Evolutionary conservation across 2,329 filamentous ascomycete genomes (phyloP), one percentile per base, ranked within the genome.

Genomic region (Alternaria infectoria): DNA sequence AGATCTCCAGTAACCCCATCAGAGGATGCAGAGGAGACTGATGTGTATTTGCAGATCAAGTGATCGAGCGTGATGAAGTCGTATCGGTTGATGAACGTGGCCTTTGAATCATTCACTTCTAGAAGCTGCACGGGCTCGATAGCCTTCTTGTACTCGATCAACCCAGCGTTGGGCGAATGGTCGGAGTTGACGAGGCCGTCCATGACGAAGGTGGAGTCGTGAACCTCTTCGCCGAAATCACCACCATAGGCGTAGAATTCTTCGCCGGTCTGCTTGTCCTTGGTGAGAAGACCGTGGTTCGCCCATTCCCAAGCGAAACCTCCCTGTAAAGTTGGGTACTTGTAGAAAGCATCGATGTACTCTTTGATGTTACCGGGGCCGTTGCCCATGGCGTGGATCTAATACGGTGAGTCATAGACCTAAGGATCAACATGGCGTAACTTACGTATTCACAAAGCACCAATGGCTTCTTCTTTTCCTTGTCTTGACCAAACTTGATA

Each of bases 311-410:
- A 83, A 0, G 81, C 77, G 71, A 81, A 81, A 0, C 90, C 90
- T 11, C 90, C 90, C 71, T 91, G 89, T 0, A 92, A 83, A 3
- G 85, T 84, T 0, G 85, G 85, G 62, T 90, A 81, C 26, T 83
- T 83, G 30, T 86, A 85, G 79, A 92, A 93, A 0, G 85, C 83
- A 44, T 88, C 82, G 52, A 90, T 83, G 63, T 93, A 93, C 64
- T 92, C 90, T 63, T 90, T 85, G 11, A 93, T 82, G 32, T 86
- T 87, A 2, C 91, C 90, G 0, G 91, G 91, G 0, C 90, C 90
- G 69, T 92, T 93, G 6, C 91, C 91, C 90, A 93, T 92, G 2
- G 91, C 89, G 70, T 86, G 85, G 0, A 80, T 69, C 71, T 75
- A n/a, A 32, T 13, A 19, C 7, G 59, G 52, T 62, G 15, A 62